Base-by-base conservation (phyloP, 768 basidiomycete genomes). In the Phylloporus sp. region DNA sequence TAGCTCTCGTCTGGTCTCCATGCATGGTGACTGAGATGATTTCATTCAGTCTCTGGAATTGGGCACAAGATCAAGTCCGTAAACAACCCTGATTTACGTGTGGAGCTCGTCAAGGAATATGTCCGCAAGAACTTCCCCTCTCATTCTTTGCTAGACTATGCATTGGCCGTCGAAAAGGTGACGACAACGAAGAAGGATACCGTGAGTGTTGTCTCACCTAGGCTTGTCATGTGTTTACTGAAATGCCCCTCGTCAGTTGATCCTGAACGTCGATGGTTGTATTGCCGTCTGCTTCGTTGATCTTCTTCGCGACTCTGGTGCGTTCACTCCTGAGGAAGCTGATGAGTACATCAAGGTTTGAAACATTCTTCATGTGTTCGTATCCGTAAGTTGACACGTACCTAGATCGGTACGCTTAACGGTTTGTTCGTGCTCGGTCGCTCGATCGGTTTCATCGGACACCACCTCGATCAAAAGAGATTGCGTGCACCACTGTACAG, bases 11-110 rank as follows among this genome's bases (percentile, higher is more conserved):
- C 49, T 26, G 43, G 26, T 58, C 5, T 27, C n/a, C 15, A n/a
- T 15, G 12, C 23, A n/a, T 24, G 29, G 54, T 57, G 49, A 49
- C 32, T 49, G 29, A 58, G 26, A 22, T 52, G 27, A 32, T 24
- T 34, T 43, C 47, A 13, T 10, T 31, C 57, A 89, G 88, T 97
- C 78, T 88, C 86, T 59, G 95, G 95, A 78, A 99, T 99, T 59
- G 95, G 95, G 41, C 95, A 99, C 85, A 98, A 98, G 83, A 97
- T 99, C 80, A 99, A 99, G 85, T 92, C 88, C 59, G 90, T 93
- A 58, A 94, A 91, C 74, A 95, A 95, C 82, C 92, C 91, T 43
- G 91, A 94, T 78, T 78, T 91, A 41, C 89, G 90, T 67, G 90
- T 93, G 55, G 88, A 91, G 73, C 85, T 93, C 54, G 91, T 92